Evolutionary conservation across 2,329 filamentous ascomycete species (phyloP).

Genomic region (Zymoseptoria pseudotritici): DNA sequence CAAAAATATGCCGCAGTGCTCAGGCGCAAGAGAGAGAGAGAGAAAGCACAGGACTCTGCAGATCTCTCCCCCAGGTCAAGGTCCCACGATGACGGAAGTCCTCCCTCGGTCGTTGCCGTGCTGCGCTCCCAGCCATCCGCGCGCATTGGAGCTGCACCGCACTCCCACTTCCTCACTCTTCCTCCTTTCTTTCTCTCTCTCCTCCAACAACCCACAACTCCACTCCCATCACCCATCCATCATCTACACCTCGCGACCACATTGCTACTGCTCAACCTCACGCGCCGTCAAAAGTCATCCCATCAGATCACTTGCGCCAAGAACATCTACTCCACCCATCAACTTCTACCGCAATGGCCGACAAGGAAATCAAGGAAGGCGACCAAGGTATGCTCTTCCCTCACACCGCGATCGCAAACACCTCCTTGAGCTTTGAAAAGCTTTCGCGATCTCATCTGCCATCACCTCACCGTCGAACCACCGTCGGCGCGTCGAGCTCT

Average conservation of each 20-base stretch:
- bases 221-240: conserved; percentile 6
- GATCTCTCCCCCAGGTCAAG: too few relatives aligned
- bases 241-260: conserved; percentile 13
- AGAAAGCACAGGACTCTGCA: too few relatives aligned
- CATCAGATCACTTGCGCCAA: conserved; percentile 18
- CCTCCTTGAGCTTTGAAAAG: conserved; percentile 8
- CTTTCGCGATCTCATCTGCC: conserved; percentile 6
- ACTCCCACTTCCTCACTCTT: not conserved
- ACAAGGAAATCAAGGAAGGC: conserved; percentile 44
- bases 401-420: conserved; percentile 9
- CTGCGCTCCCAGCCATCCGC: not conserved
- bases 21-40: too few relatives aligned
- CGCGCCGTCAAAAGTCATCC: conserved; percentile 8
- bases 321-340: conserved; percentile 5
- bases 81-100: not conserved
- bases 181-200: conserved; percentile 2
- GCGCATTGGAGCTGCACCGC: not conserved
- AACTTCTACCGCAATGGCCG: conserved; percentile 33
- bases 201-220: not conserved
- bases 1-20: too few relatives aligned
- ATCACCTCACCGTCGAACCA: conserved; percentile 1
- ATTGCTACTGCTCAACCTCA: conserved; percentile 7
- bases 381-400: conserved; percentile 24
- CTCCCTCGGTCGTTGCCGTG: not conserved
- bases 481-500: conserved; percentile 11